phyloP scores from a whole-genome alignment of 108 stramenopile genomes.

The Fragilariopsis cylindrus region DNA sequence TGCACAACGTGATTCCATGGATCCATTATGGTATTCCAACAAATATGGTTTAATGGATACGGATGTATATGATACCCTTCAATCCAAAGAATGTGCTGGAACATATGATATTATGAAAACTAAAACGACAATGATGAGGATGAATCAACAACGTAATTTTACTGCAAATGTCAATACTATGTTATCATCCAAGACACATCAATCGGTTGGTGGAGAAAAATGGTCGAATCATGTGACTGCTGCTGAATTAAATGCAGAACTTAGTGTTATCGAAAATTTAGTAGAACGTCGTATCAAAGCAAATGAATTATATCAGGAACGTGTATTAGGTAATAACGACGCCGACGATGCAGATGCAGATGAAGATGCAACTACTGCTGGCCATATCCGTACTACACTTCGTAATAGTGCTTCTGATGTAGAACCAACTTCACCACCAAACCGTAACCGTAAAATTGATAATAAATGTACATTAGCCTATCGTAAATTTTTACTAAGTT shows the following conservation, averaged over 20 bases:
- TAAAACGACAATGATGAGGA: too few species aligned
- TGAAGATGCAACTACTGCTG: background rate
- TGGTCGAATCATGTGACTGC: slow-evolving; percentile 12
- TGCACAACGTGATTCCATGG: slow-evolving; percentile 63
- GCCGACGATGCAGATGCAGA: background rate
- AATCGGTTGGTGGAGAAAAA: background rate
- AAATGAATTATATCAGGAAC: slow-evolving; percentile 23
- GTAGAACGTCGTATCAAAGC: slow-evolving; percentile 17
- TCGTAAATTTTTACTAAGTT: slow-evolving; percentile 57
- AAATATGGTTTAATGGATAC: slow-evolving; percentile 71
- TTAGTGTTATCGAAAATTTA: slow-evolving; percentile 25
- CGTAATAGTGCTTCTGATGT: background rate
- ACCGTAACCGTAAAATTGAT: background rate
- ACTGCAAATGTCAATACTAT: background rate
- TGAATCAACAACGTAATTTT: too few species aligned
- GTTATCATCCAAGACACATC: slow-evolving; percentile 10
- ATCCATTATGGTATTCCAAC: slow-evolving; percentile 64
- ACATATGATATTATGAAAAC: too few species aligned
- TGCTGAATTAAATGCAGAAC: slow-evolving; percentile 30
- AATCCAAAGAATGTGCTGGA: background rate
- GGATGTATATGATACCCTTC: slow-evolving; percentile 45
- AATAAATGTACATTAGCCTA: slow-evolving; percentile 46
- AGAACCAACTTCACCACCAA: background rate
- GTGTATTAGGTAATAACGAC: slow-evolving; percentile 11
- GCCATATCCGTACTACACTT: background rate